These are phyloP conservation scores for Cladosporium sp. DNA, from an alignment of 2,329 filamentous ascomycete genomes.

Conservation along the genomic window DNA sequence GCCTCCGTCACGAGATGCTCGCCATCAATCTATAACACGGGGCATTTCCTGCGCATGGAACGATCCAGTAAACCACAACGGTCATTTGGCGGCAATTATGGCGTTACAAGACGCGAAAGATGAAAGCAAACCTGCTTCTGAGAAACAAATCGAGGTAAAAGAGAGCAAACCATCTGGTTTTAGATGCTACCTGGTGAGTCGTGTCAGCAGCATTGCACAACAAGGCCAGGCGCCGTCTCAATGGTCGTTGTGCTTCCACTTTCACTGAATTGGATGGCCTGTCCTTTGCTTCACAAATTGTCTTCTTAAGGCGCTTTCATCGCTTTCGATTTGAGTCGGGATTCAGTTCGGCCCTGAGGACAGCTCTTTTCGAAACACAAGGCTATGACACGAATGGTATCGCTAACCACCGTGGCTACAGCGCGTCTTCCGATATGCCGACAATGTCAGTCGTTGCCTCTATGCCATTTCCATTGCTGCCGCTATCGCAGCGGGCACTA, in stretches of 20 bases:
- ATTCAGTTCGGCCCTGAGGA: too few relatives aligned
- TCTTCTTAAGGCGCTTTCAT: too few relatives aligned
- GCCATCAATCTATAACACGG: neutral
- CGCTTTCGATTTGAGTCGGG: too few relatives aligned
- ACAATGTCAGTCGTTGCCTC: slow-evolving; percentile 23
- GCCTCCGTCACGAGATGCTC: neutral
- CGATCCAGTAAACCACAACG: neutral
- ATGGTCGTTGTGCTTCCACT: too few relatives aligned
- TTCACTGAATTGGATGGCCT: too few relatives aligned
- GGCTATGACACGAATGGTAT: neutral
- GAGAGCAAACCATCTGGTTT: neutral
- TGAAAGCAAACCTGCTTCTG: neutral
- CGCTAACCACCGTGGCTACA: neutral
- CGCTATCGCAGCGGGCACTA: slow-evolving; percentile 41
- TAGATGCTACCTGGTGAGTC: slow-evolving; percentile 5
- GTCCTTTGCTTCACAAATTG: too few relatives aligned
- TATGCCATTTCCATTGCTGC: slow-evolving; percentile 28
- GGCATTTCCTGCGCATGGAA: neutral
- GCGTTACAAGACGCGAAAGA: neutral
- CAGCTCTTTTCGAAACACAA: too few relatives aligned
- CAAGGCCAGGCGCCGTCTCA: too few relatives aligned
- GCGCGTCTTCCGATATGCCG: slow-evolving; percentile 32
- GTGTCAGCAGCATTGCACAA: neutral
- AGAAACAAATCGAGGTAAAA: neutral
- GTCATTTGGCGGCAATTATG: neutral